Evolutionary conservation across 139 green algal species (phyloP), one percentile per base, ranked within the genome.

Genomic region (Coelastrella sp.): DNA sequence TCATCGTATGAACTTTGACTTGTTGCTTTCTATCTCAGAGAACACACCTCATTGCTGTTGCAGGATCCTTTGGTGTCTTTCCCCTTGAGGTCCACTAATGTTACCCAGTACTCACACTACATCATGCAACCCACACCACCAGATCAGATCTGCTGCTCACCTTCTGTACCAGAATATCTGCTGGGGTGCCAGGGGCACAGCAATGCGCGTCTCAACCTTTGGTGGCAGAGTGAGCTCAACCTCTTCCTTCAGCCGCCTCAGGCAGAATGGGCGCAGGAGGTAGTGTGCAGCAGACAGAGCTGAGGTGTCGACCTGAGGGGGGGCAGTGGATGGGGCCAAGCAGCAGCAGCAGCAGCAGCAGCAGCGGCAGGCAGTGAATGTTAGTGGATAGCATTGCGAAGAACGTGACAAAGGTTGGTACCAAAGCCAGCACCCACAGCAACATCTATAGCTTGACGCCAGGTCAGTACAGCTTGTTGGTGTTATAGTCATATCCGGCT

Each of bases 231-330:
- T 57, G 48, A 85, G 68, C 83, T 93, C 90, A 60, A 93, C 87
- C 80, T 92, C 86, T 59, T 87, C 48, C 86, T 97, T 97, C 30
- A 96, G 77, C 5, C 95, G 93, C 27, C 95, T 92, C 86, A 98
- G 93, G 83, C 93, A 93, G 86, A 98, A 94, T 25, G 93, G 94
- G 23, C 88, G 88, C 78, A 98, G 90, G 87, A 96, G 85, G 72
- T 90, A 86, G 85, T 94, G 91, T 17, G 89, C 92, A 0, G 74
- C 79, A 76, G 91, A 88, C 81, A 96, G 89, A 37, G 78, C 68
- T n/a, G 13, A 40, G 9, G 74, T 32, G 84, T 96, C 93, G 63
- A 95, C 91, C 86, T 90, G 85, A 0, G 17, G 17, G 27, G 21
- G 30, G 30, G 30, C 57, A 21, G 17, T 66, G 57, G 57, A n/a